Conservation (phyloP, 768 basidiomycete species). For the Lenzites betulinus region DNA sequence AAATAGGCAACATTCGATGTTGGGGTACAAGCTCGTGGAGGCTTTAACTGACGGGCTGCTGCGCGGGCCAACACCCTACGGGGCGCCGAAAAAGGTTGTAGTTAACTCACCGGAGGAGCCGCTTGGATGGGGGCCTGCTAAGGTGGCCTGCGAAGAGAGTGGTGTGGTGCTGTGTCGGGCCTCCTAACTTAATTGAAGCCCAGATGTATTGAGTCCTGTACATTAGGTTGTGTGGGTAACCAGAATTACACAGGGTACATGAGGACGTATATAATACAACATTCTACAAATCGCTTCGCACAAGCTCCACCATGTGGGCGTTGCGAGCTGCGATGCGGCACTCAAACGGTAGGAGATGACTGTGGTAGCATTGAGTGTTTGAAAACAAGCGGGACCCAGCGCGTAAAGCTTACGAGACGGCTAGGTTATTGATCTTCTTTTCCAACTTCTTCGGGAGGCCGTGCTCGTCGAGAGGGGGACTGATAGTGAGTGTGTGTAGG, state of each 20-base stretch:
- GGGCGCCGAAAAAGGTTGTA: not conserved
- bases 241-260: too few species aligned
- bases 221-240: too few species aligned
- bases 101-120: not conserved
- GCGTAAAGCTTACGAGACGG: not conserved
- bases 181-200: not conserved
- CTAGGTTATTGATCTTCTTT: conserved; percentile 1
- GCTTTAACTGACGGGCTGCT: not conserved
- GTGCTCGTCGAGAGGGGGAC: conserved; percentile 1
- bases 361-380: not conserved
- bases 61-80: not conserved
- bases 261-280: not conserved
- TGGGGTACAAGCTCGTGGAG: not conserved
- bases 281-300: not conserved
- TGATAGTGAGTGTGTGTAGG: conserved; percentile 9
- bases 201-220: too few species aligned
- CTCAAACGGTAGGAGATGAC: conserved; percentile 4
- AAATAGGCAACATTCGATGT: not conserved
- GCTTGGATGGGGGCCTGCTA: not conserved
- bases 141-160: not conserved
- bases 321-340: conserved; percentile 5
- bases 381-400: not conserved
- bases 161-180: not conserved
- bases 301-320: conserved; percentile 5
- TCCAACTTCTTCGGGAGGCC: conserved; percentile 4